Conservation (phyloP, 306 rosid genomes). For the Arachis stenosperma region DNA sequence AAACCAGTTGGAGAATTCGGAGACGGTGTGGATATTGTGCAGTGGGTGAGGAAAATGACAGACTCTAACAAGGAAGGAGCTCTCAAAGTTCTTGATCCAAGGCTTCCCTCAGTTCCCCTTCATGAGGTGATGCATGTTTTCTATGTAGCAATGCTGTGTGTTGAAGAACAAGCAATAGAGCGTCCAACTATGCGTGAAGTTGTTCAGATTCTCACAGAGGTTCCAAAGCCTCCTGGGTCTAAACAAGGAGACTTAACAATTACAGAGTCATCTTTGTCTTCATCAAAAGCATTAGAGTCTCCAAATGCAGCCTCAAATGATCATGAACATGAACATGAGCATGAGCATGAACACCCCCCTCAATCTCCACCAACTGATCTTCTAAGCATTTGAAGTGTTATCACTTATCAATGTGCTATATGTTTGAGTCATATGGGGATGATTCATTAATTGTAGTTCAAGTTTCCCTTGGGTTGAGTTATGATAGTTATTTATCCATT, state of each 20-base stretch:
- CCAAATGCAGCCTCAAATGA: constrained; percentile 51
- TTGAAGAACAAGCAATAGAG: constrained; percentile 96
- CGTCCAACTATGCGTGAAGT: constrained; percentile 98
- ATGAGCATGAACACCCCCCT: constrained; percentile 53
- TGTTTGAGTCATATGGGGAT: constrained; percentile 11
- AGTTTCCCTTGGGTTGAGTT: constrained; percentile 31
- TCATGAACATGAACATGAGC: constrained; percentile 29
- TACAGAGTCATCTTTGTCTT: constrained; percentile 54
- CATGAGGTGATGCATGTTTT: constrained; percentile 86
- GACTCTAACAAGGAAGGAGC: constrained; percentile 87
- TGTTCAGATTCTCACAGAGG: constrained; percentile 92
- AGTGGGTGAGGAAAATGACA: constrained; percentile 91
- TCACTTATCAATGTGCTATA: background rate
- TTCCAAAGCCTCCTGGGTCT: constrained; percentile 65
- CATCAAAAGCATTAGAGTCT: constrained; percentile 54
- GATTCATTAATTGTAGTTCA: constrained; percentile 42
- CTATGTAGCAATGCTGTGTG: constrained; percentile 93
- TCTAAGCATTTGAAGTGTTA: constrained; percentile 69
- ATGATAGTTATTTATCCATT: constrained; percentile 11
- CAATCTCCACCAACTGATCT: constrained; percentile 82
- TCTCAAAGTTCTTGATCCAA: constrained; percentile 77
- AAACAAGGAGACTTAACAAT: constrained; percentile 52
- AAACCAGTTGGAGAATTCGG: constrained; percentile 98
- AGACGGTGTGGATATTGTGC: constrained; percentile 95
- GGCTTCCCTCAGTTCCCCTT: constrained; percentile 91